Percentiles rank a stretch among this genome's conserved stretches.
These are phyloP conservation scores for Polygonum aviculare DNA, from an alignment of 148 eudicot species.

Conservation along the genomic window DNA sequence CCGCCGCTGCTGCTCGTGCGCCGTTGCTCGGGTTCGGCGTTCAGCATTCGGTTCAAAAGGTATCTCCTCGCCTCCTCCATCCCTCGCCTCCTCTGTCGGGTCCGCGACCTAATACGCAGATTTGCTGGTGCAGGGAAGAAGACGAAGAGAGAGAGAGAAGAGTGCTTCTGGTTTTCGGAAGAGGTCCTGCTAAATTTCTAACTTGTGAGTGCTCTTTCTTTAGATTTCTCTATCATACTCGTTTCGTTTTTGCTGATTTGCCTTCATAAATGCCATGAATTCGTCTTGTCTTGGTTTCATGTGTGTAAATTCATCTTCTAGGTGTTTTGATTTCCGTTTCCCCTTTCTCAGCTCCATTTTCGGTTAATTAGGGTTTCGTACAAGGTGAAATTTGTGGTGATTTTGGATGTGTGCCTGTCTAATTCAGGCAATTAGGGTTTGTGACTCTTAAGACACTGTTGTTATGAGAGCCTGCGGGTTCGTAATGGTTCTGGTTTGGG, in stretches of 20 bases:
- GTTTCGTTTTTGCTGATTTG: neutral
- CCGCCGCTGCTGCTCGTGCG: too few species aligned
- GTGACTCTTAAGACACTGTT: neutral
- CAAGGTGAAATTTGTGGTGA: neutral
- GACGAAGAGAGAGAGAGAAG: too few species aligned
- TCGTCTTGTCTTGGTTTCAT: neutral
- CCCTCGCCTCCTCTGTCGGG: too few species aligned
- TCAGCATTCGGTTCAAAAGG: too few species aligned
- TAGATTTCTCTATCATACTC: neutral
- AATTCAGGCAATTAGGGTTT: neutral
- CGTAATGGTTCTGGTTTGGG: neutral
- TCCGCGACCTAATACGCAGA: too few species aligned
- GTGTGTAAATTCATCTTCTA: neutral
- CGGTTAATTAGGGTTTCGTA: neutral
- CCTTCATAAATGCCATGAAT: neutral
- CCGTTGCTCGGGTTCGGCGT: too few species aligned
- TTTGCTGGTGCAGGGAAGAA: conserved; percentile 18
- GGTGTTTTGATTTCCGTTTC: neutral
- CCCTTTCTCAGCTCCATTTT: neutral
- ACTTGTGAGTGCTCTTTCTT: conserved; percentile 12
- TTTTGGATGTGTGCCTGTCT: neutral
- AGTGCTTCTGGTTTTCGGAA: conserved; percentile 5
- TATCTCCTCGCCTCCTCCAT: too few species aligned
- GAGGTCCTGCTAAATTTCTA: conserved; percentile 9
- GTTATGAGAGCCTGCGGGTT: neutral